phyloP scores from a whole-genome alignment of 805 yeast species.

The Zygosaccharomyces rouxii region DNA sequence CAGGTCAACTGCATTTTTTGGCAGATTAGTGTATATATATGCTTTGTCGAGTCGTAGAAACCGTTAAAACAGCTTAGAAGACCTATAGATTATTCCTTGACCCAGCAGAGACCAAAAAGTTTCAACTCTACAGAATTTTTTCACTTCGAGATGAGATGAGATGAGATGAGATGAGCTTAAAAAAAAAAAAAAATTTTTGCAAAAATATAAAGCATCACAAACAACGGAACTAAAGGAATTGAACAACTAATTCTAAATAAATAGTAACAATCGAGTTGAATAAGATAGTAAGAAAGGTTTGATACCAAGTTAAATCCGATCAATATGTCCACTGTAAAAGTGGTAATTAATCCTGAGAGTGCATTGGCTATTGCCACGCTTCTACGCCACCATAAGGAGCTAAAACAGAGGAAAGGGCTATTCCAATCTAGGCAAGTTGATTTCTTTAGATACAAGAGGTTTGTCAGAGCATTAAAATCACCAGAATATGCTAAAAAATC shows the following conservation, averaged over 20 bases:
- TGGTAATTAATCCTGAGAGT: conserved; percentile 39
- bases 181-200: conserved; percentile 6
- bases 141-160: conserved; percentile 17
- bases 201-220: conserved; percentile 2
- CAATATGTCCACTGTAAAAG: conserved; percentile 3
- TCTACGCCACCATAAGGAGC: conserved; percentile 56
- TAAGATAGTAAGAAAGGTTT: too few relatives aligned
- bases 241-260: not conserved
- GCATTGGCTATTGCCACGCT: conserved; percentile 68
- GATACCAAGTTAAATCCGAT: not conserved
- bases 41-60: not conserved
- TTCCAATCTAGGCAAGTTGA: conserved; percentile 66
- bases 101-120: not conserved
- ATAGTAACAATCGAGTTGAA: not conserved
- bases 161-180: conserved; percentile 20
- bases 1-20: conserved; percentile 79
- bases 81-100: not conserved
- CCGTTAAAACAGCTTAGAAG: not conserved
- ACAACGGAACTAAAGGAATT: conserved; percentile 3
- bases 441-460: conserved; percentile 84
- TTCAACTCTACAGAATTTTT: not conserved
- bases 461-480: conserved; percentile 68
- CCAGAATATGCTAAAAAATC: conserved; percentile 60
- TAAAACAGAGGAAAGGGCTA: conserved; percentile 82
- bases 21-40: not conserved